These are phyloP conservation scores for Mortierella sp. DNA, from an alignment of 371 early-diverging fungal species.

Conservation along the genomic window DNA sequence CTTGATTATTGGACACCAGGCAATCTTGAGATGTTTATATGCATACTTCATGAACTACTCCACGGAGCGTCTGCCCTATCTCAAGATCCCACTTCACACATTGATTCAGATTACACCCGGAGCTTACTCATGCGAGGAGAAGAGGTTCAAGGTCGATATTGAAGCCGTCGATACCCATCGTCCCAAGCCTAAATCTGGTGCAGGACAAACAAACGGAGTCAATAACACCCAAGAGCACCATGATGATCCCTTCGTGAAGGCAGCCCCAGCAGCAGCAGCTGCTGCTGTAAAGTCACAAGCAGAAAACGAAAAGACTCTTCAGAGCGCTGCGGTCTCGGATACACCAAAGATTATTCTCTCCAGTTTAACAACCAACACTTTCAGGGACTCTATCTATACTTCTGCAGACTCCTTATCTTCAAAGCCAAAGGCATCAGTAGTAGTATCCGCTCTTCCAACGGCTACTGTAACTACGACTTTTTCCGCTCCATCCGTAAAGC, in stretches of 20 bases:
- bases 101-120: slow-evolving; percentile 94
- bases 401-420: slow-evolving; percentile 8
- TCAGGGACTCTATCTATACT: slow-evolving; percentile 29
- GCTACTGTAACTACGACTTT: background rate
- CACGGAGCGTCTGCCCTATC: slow-evolving; percentile 94
- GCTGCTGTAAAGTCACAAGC: slow-evolving; percentile 1
- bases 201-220: slow-evolving; percentile 4
- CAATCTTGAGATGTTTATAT: slow-evolving; percentile 93
- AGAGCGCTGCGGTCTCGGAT: slow-evolving; percentile 10
- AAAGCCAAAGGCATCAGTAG: background rate
- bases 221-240: background rate
- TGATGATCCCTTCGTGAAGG: slow-evolving; percentile 8
- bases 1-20: slow-evolving; percentile 95
- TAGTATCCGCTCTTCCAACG: background rate
- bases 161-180: slow-evolving; percentile 91
- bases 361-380: slow-evolving; percentile 34
- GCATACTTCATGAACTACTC: slow-evolving; percentile 92
- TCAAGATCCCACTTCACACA: slow-evolving; percentile 97
- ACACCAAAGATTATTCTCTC: slow-evolving; percentile 38
- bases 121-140: slow-evolving; percentile 94
- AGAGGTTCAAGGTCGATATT: slow-evolving; percentile 85
- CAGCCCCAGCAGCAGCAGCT: slow-evolving; percentile 1
- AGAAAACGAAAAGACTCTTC: slow-evolving; percentile 10
- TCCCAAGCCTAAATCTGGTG: slow-evolving; percentile 61
- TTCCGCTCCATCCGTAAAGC: background rate